These are phyloP conservation scores for Spathaspora jeffriesii DNA, from an alignment of 1,139 yeast genomes.

Conservation along the genomic window DNA sequence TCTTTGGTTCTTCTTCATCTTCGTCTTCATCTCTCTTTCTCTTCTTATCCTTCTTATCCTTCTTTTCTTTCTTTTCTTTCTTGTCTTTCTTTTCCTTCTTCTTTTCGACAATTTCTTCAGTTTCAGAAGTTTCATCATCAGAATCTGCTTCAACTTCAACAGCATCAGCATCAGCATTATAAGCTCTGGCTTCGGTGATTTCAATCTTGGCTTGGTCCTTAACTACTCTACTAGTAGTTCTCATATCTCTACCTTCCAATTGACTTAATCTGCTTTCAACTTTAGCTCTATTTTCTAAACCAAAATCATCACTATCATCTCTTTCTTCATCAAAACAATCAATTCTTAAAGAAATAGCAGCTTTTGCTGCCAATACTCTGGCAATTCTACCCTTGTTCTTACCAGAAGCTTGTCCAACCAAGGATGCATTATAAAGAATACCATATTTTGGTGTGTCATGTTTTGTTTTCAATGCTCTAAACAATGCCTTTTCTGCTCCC, in stretches of 20 bases:
- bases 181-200: conserved; percentile 79
- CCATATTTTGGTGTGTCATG: conserved; percentile 99
- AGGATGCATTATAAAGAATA: conserved; percentile 93
- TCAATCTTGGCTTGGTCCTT: conserved; percentile 85
- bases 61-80: conserved; percentile 37
- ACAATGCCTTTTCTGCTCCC: conserved; percentile 99
- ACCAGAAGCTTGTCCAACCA: conserved; percentile 94
- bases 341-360: conserved; percentile 94
- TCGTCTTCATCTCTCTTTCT: conserved; percentile 34
- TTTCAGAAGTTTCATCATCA: conserved; percentile 49
- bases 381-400: conserved; percentile 99
- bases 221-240: conserved; percentile 75
- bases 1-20: conserved; percentile 32
- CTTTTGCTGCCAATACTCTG: conserved; percentile 97
- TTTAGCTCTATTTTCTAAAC: conserved; percentile 88
- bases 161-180: conserved; percentile 90
- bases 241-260: conserved; percentile 91
- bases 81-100: conserved; percentile 23
- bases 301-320: conserved; percentile 93
- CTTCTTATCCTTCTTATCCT: conserved; percentile 37
- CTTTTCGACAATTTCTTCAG: conserved; percentile 36
- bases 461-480: conserved; percentile 98
- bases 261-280: conserved; percentile 95
- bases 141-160: conserved; percentile 46
- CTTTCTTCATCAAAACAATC: conserved; percentile 98